These are phyloP conservation scores for Heterobasidion parviporum DNA, from an alignment of 1,284 basidiomycete genomes.

Conservation along the genomic window DNA sequence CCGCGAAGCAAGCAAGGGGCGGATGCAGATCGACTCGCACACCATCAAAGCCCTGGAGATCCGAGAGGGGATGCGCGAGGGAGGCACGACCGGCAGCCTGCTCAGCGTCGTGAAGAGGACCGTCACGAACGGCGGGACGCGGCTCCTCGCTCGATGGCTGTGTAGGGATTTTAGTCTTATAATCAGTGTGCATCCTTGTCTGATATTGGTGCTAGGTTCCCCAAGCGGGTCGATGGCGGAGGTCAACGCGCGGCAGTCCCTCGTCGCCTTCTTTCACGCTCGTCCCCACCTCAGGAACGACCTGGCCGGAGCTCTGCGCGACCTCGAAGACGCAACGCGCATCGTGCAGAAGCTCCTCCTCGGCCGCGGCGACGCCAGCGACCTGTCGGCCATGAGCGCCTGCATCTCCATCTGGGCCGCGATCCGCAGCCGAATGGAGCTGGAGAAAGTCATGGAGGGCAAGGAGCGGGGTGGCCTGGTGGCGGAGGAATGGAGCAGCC, in stretches of 20 bases:
- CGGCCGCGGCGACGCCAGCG: constrained; percentile 58
- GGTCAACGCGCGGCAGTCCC: constrained; percentile 69
- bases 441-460: constrained; percentile 49
- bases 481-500: constrained; percentile 41
- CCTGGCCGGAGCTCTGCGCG: constrained; percentile 47
- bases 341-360: constrained; percentile 76
- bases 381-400: constrained; percentile 55
- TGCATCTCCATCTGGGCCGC: constrained; percentile 53
- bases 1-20: constrained; percentile 45
- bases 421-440: constrained; percentile 38
- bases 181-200: not conserved
- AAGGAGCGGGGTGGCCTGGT: constrained; percentile 25
- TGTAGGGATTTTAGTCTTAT: constrained; percentile 33
- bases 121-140: constrained; percentile 71
- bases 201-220: constrained; percentile 43
- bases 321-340: constrained; percentile 67
- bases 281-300: constrained; percentile 65
- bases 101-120: constrained; percentile 76
- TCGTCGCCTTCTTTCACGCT: constrained; percentile 71
- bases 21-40: constrained; percentile 88
- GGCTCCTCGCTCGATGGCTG: constrained; percentile 69
- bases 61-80: constrained; percentile 68
- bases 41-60: constrained; percentile 89
- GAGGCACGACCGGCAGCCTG: constrained; percentile 68
- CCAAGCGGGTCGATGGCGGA: constrained; percentile 73